Evolutionary conservation across 2,329 filamentous ascomycete species (phyloP).

Genomic region (Pseudogymnoascus sp.): DNA sequence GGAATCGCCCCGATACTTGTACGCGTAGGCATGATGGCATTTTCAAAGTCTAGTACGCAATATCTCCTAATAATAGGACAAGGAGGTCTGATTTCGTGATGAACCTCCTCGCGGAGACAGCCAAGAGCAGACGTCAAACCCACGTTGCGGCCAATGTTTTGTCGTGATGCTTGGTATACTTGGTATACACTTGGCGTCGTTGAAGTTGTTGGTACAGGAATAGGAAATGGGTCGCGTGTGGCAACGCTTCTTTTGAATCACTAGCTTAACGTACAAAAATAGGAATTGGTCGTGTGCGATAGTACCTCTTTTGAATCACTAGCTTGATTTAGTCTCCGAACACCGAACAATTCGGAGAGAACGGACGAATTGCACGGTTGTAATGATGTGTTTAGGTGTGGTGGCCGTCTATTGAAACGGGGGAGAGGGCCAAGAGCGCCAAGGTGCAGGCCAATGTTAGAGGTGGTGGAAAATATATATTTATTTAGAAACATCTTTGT

Average conservation of each 20-base stretch:
- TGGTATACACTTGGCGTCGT: neutral
- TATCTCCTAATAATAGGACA: neutral
- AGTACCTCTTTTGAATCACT: neutral
- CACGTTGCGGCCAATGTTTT: neutral
- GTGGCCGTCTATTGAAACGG: neutral
- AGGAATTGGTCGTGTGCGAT: too few species aligned
- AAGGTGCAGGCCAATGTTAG: neutral
- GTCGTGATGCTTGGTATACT: neutral
- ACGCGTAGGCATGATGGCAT: neutral
- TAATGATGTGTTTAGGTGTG: neutral
- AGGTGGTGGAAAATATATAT: neutral
- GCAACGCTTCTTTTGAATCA: neutral
- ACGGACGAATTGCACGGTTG: neutral
- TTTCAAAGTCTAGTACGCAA: neutral
- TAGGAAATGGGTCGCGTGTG: neutral
- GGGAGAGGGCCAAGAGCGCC: neutral
- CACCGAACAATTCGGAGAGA: neutral
- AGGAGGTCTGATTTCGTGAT: neutral
- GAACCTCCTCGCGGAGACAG: neutral
- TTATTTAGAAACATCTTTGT: neutral
- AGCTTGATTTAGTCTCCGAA: neutral
- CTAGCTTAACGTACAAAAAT: neutral
- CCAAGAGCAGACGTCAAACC: constrained; percentile 5
- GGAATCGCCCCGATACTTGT: neutral
- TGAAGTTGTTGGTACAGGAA: neutral